Base-by-base conservation (phyloP, 164 flowering plant species). In the Vitis labrusca region DNA sequence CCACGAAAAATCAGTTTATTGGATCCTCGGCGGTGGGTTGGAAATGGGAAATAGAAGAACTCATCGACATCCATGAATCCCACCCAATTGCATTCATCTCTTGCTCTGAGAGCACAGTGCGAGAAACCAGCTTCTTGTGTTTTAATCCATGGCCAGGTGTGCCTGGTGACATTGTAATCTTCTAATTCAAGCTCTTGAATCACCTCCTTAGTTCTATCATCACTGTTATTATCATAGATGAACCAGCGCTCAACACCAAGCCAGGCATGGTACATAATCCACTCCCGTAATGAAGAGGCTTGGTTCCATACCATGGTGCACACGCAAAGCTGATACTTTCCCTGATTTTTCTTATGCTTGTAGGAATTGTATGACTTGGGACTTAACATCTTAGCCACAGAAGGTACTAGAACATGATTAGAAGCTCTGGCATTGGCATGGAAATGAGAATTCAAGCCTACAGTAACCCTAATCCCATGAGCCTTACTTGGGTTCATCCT, bases 291-390 rank as follows among this genome's bases (percentile, higher is more conserved):
- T 0, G 83, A 70, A 0, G 86, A 30, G 13, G 92, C 98, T 70
- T 93, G 97, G 74, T 91, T 93, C 93, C 98, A 89, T 65, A 91
- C 74, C 98, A 93, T 91, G 8, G 96, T 89, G 67, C 98, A 93
- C 71, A 74, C 91, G 73, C 98, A 93, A n/a, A 93, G 90, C 79
- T 87, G 89, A 66, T 84, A 66, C 67, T 89, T 85, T 10, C 56
- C 12, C 44, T 8, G 19, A 37, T 44, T 66, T 32, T 64, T 76
- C 58, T 29, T 23, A 70, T 37, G 57, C 47, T 50, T 61, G 16
- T 56, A 37, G 10, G 64, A 53, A 0, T 12, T 63, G 10, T 44
- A 37, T 19, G 19, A 47, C 10, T 63, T 60, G 8, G 72, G 56
- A 68, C 64, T 15, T 19, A 44, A 66, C n/a, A 91, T 27, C 73